A percentile compares a stretch with the other conserved stretches of the same genome.
phyloP scores from a whole-genome alignment of 257 asterid genomes.

The Nicotiana obtusifolia region DNA sequence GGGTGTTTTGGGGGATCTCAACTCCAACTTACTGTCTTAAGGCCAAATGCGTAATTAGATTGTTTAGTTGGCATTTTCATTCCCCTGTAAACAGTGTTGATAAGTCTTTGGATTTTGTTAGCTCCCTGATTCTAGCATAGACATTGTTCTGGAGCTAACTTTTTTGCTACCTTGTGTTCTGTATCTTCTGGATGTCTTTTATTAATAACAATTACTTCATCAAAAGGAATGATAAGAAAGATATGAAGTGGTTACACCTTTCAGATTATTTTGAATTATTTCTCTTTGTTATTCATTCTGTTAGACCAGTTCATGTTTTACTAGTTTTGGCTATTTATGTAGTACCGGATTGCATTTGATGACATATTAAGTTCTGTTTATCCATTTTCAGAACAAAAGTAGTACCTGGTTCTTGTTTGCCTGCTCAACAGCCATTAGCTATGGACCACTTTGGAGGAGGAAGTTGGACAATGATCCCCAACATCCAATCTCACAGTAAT shows the following conservation, averaged over 20 bases:
- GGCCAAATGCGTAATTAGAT: too few species aligned
- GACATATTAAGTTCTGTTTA: background rate
- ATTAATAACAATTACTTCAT: too few species aligned
- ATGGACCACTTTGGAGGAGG: slow-evolving; percentile 86
- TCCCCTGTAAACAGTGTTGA: too few species aligned
- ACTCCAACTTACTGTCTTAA: too few species aligned
- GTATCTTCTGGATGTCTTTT: too few species aligned
- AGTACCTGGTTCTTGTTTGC: background rate
- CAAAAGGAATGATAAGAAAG: background rate
- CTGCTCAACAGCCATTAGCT: slow-evolving; percentile 5
- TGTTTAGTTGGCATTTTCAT: too few species aligned
- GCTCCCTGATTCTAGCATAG: too few species aligned
- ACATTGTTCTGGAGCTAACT: too few species aligned
- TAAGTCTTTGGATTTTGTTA: too few species aligned
- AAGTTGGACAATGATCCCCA: slow-evolving; percentile 81
- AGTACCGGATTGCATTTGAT: background rate
- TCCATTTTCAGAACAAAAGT: background rate
- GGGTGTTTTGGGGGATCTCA: too few species aligned
- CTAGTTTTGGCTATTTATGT: background rate
- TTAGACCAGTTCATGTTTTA: background rate
- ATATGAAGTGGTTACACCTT: background rate
- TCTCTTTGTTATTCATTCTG: background rate
- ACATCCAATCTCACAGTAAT: slow-evolving; percentile 65
- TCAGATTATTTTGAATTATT: slow-evolving; percentile 1
- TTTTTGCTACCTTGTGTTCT: too few species aligned